Evolutionary conservation across 345 rosid species (phyloP).

Genomic region (Populus alba): DNA sequence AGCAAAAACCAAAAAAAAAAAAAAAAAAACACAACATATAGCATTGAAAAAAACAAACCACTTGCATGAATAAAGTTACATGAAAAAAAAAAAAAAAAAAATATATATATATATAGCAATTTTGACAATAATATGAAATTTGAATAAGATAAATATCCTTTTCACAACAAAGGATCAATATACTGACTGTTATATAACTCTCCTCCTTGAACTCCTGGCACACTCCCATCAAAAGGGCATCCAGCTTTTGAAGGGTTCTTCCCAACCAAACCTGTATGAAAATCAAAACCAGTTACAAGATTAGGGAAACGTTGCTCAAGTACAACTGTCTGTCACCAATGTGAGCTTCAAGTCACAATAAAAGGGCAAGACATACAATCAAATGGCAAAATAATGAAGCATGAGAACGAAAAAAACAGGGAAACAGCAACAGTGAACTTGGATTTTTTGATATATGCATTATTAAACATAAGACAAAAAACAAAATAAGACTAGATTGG

Average conservation of each 20-base stretch:
- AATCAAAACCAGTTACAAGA: conserved; percentile 20
- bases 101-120: background rate
- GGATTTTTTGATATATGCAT: background rate
- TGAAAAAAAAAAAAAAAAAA: background rate
- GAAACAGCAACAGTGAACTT: background rate
- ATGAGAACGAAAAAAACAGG: background rate
- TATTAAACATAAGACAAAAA: background rate
- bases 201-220: conserved; percentile 95
- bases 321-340: conserved; percentile 1
- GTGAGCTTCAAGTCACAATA: conserved; percentile 8
- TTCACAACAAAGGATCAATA: conserved; percentile 16
- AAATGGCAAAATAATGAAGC: background rate
- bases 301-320: conserved; percentile 15
- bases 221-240: conserved; percentile 85
- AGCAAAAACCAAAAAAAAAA: background rate
- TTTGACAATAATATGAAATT: conserved; percentile 1
- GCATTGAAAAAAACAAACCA: background rate
- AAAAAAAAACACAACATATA: background rate
- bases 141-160: background rate
- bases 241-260: conserved; percentile 92
- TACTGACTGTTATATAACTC: conserved; percentile 77
- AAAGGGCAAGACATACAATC: conserved; percentile 3
- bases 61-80: background rate
- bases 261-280: conserved; percentile 87
- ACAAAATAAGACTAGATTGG: background rate